Evolutionary conservation across 2,329 filamentous ascomycete species (phyloP).

Genomic region (Claviceps humidiphila): DNA sequence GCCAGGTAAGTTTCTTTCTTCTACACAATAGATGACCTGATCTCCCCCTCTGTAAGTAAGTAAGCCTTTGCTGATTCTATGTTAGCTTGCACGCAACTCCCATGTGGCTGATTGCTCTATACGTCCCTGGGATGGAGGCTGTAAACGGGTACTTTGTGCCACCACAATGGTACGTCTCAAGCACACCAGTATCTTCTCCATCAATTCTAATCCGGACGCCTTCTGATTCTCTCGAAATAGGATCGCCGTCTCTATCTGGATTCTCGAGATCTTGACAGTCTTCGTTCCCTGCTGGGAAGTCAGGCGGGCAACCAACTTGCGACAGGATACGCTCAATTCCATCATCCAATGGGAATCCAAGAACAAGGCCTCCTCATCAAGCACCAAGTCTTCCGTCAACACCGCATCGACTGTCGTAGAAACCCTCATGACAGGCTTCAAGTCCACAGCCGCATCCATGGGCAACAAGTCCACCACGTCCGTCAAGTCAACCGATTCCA

Average conservation of each 20-base stretch:
- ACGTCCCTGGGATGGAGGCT: conserved; percentile 22
- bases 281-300: conserved; percentile 49
- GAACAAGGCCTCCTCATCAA: conserved; percentile 14
- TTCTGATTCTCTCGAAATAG: conserved; percentile 7
- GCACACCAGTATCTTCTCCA: conserved; percentile 30
- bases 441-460: conserved; percentile 13
- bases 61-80: too few relatives aligned
- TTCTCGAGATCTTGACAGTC: conserved; percentile 48
- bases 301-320: conserved; percentile 25
- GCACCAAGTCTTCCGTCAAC: conserved; percentile 10
- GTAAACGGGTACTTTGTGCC: conserved; percentile 36
- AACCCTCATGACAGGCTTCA: conserved; percentile 15
- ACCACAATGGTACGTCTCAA: conserved; percentile 42
- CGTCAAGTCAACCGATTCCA: conserved; percentile 9
- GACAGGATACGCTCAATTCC: conserved; percentile 28
- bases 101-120: conserved; percentile 47
- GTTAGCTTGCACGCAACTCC: conserved; percentile 46
- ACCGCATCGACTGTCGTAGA: conserved; percentile 13
- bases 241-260: conserved; percentile 39
- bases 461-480: conserved; percentile 6
- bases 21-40: background rate
- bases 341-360: conserved; percentile 31
- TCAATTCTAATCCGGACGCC: background rate
- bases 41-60: too few relatives aligned
- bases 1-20: conserved; percentile 21